These are phyloP conservation scores for Ceratocystis variospora DNA, from an alignment of 2,329 filamentous ascomycete genomes.

Conservation along the genomic window DNA sequence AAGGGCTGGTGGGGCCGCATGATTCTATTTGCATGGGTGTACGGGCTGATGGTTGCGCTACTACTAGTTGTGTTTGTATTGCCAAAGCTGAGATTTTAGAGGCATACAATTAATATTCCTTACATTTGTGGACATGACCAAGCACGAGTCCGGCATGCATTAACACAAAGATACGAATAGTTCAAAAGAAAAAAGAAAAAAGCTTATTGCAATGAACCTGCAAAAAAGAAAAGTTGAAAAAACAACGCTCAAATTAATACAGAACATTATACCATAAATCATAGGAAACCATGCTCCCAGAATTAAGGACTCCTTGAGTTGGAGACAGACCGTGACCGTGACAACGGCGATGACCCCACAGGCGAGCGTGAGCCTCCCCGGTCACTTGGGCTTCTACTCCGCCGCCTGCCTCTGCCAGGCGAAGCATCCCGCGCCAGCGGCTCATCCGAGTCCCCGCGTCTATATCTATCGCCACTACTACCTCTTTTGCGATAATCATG, in stretches of 20 bases:
- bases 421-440: background rate
- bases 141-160: background rate
- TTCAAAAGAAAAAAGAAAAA: background rate
- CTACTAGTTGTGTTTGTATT: slow-evolving; percentile 70
- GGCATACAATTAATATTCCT: background rate
- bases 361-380: slow-evolving; percentile 6
- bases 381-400: slow-evolving; percentile 1
- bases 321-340: background rate
- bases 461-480: slow-evolving; percentile 1
- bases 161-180: background rate
- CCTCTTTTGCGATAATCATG: background rate
- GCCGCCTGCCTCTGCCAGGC: background rate
- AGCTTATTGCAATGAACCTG: background rate
- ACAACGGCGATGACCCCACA: background rate
- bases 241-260: background rate
- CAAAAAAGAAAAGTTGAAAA: background rate
- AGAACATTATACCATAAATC: background rate
- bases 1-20: slow-evolving; percentile 76
- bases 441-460: background rate
- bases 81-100: slow-evolving; percentile 76
- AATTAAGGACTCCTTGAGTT: slow-evolving; percentile 10
- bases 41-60: slow-evolving; percentile 63
- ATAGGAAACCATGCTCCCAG: background rate
- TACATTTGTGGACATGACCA: background rate
- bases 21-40: slow-evolving; percentile 73